A percentile compares a stretch with the other conserved stretches of the same genome.
Conservation (phyloP, 2,329 filamentous ascomycete genomes). For the Alternaria infectoria region DNA sequence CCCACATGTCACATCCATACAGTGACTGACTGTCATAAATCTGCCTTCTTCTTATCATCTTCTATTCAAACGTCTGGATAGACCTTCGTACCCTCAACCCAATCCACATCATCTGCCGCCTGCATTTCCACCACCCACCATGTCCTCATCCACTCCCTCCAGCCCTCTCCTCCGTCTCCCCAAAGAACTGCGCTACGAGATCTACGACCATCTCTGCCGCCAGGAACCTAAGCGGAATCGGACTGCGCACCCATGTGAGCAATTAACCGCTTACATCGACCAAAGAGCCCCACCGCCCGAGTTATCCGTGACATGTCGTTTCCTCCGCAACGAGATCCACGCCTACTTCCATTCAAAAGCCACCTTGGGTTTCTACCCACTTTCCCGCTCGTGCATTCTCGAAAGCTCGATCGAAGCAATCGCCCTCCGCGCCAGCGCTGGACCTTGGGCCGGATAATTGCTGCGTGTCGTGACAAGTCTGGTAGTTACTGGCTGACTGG, state of each 20-base stretch:
- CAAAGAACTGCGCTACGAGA: constrained; percentile 19
- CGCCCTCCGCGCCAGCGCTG: not conserved
- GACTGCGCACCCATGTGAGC: not conserved
- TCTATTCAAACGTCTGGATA: no score
- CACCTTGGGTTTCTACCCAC: constrained; percentile 10
- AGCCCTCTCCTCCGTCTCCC: constrained; percentile 16
- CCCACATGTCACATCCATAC: not conserved
- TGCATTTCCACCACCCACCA: not conserved
- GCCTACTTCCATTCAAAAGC: constrained; percentile 19
- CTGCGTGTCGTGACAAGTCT: not conserved
- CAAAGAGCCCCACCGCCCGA: constrained; percentile 8
- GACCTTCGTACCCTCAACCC: not conserved
- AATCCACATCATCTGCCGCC: not conserved
- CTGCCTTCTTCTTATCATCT: not conserved
- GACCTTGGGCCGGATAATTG: not conserved
- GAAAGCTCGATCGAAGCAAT: not conserved
- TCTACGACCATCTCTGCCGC: constrained; percentile 19
- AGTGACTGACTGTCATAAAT: no score
- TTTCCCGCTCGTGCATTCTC: not conserved
- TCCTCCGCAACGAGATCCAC: constrained; percentile 14
- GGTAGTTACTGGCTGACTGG: not conserved
- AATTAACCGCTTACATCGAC: constrained; percentile 11
- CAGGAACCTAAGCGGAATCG: not conserved
- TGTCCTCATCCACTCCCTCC: not conserved
- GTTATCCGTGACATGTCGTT: constrained; percentile 15